Percentiles rank a stretch among this genome's conserved stretches.
These are phyloP conservation scores for Pleurotus djamor DNA, from an alignment of 768 basidiomycete genomes.

Conservation along the genomic window DNA sequence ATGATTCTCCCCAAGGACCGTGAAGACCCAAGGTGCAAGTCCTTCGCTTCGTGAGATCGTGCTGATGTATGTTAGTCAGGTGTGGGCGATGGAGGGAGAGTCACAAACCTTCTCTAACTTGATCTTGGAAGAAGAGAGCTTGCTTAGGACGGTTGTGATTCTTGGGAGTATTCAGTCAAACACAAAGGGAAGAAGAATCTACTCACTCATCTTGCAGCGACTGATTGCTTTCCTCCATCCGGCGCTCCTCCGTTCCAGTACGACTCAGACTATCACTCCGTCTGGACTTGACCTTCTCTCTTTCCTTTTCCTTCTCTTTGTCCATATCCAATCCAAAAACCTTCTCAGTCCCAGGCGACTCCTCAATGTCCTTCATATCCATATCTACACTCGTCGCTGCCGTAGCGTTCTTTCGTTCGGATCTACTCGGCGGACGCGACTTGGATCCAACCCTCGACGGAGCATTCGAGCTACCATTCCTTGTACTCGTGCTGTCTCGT, in stretches of 20 bases:
- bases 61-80: constrained; percentile 30
- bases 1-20: constrained; percentile 89
- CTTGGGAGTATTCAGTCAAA: constrained; percentile 28
- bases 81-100: background rate
- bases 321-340: no score
- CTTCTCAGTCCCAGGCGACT: no score
- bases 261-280: constrained; percentile 48
- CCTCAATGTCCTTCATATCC: no score
- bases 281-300: constrained; percentile 20
- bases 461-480: constrained; percentile 43
- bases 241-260: constrained; percentile 26
- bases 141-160: constrained; percentile 70
- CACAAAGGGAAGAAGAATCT: background rate
- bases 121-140: constrained; percentile 65
- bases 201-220: constrained; percentile 74
- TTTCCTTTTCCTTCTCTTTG: constrained; percentile 14
- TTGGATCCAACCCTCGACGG: constrained; percentile 45
- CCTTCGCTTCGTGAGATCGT: constrained; percentile 68
- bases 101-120: constrained; percentile 81
- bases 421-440: constrained; percentile 29
- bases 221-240: constrained; percentile 34
- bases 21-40: constrained; percentile 85
- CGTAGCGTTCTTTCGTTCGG: constrained; percentile 12
- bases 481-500: constrained; percentile 18
- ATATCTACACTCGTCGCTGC: no score